These are phyloP conservation scores for Talaromyces thailandensis DNA, from an alignment of 495 filamentous ascomycete species.

Conservation along the genomic window DNA sequence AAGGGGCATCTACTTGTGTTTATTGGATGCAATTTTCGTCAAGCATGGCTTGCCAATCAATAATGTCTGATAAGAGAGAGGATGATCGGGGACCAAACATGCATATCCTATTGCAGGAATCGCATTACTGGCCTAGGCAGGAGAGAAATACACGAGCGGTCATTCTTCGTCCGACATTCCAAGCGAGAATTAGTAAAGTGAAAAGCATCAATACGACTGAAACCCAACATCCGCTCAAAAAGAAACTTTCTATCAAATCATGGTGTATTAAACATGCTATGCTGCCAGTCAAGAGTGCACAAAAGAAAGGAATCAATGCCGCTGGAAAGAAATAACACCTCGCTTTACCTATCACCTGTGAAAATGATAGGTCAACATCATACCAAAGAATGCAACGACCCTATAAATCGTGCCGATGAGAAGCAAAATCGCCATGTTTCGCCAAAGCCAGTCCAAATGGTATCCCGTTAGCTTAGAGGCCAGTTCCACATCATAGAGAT, in stretches of 20 bases:
- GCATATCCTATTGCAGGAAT: not conserved
- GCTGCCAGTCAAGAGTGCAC: not conserved
- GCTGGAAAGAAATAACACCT: not conserved
- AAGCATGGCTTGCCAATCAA: not conserved
- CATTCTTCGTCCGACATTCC: not conserved
- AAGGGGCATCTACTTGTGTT: not conserved
- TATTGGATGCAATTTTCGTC: not conserved
- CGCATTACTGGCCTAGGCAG: not conserved
- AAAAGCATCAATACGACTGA: not conserved
- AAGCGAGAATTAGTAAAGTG: not conserved
- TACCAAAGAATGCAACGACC: not conserved
- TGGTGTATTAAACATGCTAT: not conserved
- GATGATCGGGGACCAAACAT: not conserved
- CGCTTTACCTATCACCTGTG: not conserved
- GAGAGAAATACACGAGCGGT: not conserved
- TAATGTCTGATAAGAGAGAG: not conserved
- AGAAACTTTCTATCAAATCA: not conserved
- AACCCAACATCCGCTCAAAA: not conserved
- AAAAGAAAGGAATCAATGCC: not conserved
- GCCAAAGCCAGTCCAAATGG: slow-evolving; percentile 3
- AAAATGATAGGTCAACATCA: not conserved
- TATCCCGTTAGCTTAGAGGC: not conserved
- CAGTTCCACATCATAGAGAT: slow-evolving; percentile 18
- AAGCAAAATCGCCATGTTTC: slow-evolving; percentile 2
- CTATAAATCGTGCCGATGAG: not conserved